phyloP scores from a whole-genome alignment of 805 yeast genomes.

The Schwanniomyces sp. region DNA sequence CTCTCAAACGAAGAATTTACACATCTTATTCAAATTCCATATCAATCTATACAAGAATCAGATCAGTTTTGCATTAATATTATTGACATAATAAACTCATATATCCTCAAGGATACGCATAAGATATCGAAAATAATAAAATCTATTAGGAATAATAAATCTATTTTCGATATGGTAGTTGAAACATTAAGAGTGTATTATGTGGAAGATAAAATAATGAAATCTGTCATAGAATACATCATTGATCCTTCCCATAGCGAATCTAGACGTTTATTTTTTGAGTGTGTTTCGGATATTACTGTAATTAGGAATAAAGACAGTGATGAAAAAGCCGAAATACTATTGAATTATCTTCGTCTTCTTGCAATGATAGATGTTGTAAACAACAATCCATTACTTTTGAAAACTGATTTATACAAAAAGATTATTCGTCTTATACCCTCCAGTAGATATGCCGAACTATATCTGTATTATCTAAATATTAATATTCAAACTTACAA shows the following conservation, averaged over 20 bases:
- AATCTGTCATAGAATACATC: constrained; percentile 27
- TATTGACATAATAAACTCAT: constrained; percentile 28
- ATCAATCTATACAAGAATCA: constrained; percentile 20
- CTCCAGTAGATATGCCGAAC: constrained; percentile 13
- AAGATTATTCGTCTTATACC: constrained; percentile 18
- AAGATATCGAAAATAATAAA: constrained; percentile 18
- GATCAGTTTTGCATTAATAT: constrained; percentile 28
- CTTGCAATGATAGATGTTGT: constrained; percentile 21
- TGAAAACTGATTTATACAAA: constrained; percentile 14
- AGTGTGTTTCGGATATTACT: constrained; percentile 14
- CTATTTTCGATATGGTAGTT: constrained; percentile 15
- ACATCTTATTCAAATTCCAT: constrained; percentile 27
- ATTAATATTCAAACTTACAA: constrained; percentile 31
- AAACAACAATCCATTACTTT: constrained; percentile 21
- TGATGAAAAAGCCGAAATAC: constrained; percentile 13
- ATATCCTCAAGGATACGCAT: constrained; percentile 24
- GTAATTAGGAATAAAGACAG: constrained; percentile 9
- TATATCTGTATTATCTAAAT: constrained; percentile 30
- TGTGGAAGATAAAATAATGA: constrained; percentile 17
- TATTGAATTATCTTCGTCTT: constrained; percentile 24
- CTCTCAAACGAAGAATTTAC: constrained; percentile 21
- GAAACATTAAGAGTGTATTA: constrained; percentile 15
- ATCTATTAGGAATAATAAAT: constrained; percentile 15
- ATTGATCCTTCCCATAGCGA: constrained; percentile 18
- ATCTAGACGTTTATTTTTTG: constrained; percentile 15